These are phyloP conservation scores for Lignosus rhinocerotis DNA, from an alignment of 1,284 basidiomycete species.

Conservation along the genomic window DNA sequence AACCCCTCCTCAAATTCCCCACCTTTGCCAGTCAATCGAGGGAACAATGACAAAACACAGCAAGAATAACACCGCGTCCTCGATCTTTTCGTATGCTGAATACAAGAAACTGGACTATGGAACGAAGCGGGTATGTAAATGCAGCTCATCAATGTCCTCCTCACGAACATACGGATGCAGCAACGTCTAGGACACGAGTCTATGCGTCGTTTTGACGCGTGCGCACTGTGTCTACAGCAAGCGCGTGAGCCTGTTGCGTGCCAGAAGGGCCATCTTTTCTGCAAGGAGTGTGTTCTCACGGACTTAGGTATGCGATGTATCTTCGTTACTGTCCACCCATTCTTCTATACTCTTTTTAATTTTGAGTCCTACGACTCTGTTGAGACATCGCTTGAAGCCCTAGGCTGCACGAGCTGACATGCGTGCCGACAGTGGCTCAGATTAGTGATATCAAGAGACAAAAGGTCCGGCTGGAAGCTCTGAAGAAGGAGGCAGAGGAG, in stretches of 20 bases:
- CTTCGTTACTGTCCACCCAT: neutral
- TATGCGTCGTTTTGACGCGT: constrained; percentile 87
- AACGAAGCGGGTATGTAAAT: constrained; percentile 60
- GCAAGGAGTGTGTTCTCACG: constrained; percentile 84
- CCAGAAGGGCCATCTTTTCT: constrained; percentile 84
- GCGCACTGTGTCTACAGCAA: constrained; percentile 79
- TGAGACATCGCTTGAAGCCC: neutral
- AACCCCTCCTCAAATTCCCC: neutral
- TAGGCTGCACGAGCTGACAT: neutral
- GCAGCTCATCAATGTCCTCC: neutral
- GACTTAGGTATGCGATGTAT: constrained; percentile 60
- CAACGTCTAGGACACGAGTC: constrained; percentile 89
- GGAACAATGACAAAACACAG: constrained; percentile 80
- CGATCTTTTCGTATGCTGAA: constrained; percentile 85
- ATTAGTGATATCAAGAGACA: constrained; percentile 88
- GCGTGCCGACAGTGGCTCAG: constrained; percentile 64
- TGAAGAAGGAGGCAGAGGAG: constrained; percentile 75
- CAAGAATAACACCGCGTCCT: constrained; percentile 87
- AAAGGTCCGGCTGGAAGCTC: constrained; percentile 69
- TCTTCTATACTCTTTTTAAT: too few species aligned
- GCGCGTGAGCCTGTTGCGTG: constrained; percentile 83
- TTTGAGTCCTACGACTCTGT: too few species aligned
- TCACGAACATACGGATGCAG: constrained; percentile 37
- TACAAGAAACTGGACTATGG: constrained; percentile 84
- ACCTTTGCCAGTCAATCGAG: neutral